Conservation (phyloP, 2,329 filamentous ascomycete genomes). For the Sporothrix pseudoabietina region DNA sequence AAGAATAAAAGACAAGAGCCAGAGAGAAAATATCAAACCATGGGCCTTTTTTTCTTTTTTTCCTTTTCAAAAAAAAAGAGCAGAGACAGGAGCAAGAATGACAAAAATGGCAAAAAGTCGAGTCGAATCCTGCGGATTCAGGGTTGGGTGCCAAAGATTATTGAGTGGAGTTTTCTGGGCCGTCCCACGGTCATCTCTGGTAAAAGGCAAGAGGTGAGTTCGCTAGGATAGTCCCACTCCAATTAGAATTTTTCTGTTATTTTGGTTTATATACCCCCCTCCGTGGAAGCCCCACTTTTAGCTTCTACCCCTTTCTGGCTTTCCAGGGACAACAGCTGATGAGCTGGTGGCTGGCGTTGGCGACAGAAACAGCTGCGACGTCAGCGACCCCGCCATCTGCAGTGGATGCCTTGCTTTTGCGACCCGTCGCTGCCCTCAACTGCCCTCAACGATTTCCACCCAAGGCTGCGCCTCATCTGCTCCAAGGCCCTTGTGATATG, state of each 20-base stretch:
- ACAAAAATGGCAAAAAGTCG: slow-evolving; percentile 18
- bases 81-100: too few species aligned
- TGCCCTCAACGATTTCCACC: neutral
- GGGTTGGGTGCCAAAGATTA: slow-evolving; percentile 37
- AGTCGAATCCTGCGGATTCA: slow-evolving; percentile 34
- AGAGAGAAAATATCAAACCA: neutral
- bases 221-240: slow-evolving; percentile 38
- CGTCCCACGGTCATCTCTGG: slow-evolving; percentile 38
- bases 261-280: slow-evolving; percentile 31
- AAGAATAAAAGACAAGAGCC: neutral
- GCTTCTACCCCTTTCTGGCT: neutral
- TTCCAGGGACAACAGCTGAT: neutral
- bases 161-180: slow-evolving; percentile 36
- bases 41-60: too few species aligned
- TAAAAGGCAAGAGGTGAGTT: slow-evolving; percentile 39
- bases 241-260: slow-evolving; percentile 31
- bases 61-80: slow-evolving; percentile 25
- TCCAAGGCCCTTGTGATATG: neutral
- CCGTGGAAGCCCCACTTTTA: slow-evolving; percentile 32
- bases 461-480: slow-evolving; percentile 16
- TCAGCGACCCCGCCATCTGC: slow-evolving; percentile 24
- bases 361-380: neutral
- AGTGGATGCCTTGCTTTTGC: neutral
- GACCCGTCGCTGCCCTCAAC: neutral
- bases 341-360: neutral